Evolutionary conservation across 208 protist species (phyloP).

Genomic region (Trypanosoma mega): DNA sequence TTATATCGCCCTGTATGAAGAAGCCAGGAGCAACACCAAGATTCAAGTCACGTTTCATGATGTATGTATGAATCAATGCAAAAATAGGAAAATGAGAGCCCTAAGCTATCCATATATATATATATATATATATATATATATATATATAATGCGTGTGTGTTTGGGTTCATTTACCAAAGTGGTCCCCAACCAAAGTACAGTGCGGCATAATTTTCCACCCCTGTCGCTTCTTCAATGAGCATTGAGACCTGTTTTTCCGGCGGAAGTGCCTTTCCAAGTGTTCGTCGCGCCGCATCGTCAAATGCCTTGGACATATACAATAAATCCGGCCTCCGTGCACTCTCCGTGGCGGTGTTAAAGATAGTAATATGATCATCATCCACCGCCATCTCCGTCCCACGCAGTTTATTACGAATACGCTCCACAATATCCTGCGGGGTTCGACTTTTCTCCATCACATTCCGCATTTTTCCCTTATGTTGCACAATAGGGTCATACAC

Average conservation of each 20-base stretch:
- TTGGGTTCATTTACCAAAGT: slow-evolving; percentile 78
- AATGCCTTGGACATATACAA: slow-evolving; percentile 91
- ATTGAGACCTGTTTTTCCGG: slow-evolving; percentile 81
- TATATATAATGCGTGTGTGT: too few relatives aligned
- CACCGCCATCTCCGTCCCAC: slow-evolving; percentile 96
- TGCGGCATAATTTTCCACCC: slow-evolving; percentile 86
- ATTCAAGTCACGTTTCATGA: too few relatives aligned
- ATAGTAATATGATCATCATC: slow-evolving; percentile 51
- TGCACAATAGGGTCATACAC: slow-evolving; percentile 99
- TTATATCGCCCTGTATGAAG: too few relatives aligned
- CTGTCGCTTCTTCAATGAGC: slow-evolving; percentile 86
- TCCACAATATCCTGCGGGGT: slow-evolving; percentile 93
- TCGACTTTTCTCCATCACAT: slow-evolving; percentile 90
- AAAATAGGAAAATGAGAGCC: too few relatives aligned
- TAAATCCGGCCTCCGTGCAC: slow-evolving; percentile 72
- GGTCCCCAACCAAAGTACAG: slow-evolving; percentile 93
- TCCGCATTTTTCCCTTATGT: slow-evolving; percentile 97
- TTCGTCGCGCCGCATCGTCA: slow-evolving; percentile 65
- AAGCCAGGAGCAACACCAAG: too few relatives aligned
- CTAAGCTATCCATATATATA: too few relatives aligned
- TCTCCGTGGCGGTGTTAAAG: slow-evolving; percentile 80
- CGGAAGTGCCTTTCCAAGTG: slow-evolving; percentile 44
- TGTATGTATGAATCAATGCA: too few relatives aligned
- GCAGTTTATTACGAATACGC: slow-evolving; percentile 98
- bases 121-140: too few relatives aligned